A percentile compares a stretch with the other conserved stretches of the same genome.
These are phyloP conservation scores for Capsella bursapastoris DNA, from an alignment of 345 rosid genomes.

Conservation along the genomic window DNA sequence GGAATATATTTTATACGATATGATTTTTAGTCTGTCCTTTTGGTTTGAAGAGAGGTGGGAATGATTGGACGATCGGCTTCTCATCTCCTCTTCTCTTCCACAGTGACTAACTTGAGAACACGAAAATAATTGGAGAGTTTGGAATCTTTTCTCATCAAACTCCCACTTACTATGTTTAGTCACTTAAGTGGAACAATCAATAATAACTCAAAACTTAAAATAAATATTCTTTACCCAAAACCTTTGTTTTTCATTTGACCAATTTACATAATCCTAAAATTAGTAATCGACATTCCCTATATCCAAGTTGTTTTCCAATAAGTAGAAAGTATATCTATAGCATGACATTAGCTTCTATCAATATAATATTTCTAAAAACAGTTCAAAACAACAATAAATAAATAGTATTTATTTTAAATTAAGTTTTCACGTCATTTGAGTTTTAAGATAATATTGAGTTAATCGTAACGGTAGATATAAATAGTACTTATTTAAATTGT, in stretches of 20 bases:
- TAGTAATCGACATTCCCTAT: slow-evolving; percentile 12
- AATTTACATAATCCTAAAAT: background rate
- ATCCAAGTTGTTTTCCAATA: slow-evolving; percentile 17
- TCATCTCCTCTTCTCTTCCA: slow-evolving; percentile 36
- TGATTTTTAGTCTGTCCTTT: slow-evolving; percentile 33
- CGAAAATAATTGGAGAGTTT: slow-evolving; percentile 20
- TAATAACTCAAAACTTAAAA: slow-evolving; percentile 11
- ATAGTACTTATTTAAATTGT: too few species aligned
- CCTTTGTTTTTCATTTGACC: slow-evolving; percentile 29
- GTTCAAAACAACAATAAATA: background rate
- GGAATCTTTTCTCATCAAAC: slow-evolving; percentile 31
- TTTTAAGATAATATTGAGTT: slow-evolving; percentile 2
- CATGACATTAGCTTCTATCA: slow-evolving; percentile 22
- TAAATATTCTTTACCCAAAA: background rate
- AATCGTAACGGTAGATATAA: background rate
- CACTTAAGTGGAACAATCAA: slow-evolving; percentile 32
- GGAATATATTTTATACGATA: slow-evolving; percentile 35
- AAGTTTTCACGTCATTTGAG: background rate
- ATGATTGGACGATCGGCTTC: slow-evolving; percentile 40
- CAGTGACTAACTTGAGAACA: slow-evolving; percentile 27
- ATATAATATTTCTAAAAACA: background rate
- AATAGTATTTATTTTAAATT: background rate
- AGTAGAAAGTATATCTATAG: background rate
- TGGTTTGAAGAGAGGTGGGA: slow-evolving; percentile 35
- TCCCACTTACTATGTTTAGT: slow-evolving; percentile 39